Evolutionary conservation across 352 stramenopile genomes (phyloP).

Genomic region (Phytophthora sojae): DNA sequence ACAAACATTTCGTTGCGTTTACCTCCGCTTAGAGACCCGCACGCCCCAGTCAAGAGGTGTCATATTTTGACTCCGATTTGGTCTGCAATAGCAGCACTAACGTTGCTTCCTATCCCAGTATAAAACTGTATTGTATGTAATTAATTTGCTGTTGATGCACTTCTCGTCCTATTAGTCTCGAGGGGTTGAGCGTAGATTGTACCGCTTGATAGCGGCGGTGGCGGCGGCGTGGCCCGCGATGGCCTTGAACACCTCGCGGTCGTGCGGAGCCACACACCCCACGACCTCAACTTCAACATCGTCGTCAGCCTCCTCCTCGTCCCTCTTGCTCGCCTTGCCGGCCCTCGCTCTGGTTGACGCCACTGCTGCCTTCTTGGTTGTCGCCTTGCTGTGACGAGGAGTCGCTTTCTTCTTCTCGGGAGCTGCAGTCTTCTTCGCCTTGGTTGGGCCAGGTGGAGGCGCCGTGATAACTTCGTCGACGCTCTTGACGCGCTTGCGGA

Average conservation of each 20-base stretch:
- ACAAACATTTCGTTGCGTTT: too few species aligned
- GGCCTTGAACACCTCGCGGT: constrained; percentile 65
- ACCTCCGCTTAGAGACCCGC: too few species aligned
- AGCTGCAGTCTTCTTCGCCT: constrained; percentile 23
- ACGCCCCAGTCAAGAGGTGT: too few species aligned
- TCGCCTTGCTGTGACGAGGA: constrained; percentile 17
- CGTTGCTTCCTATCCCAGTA: too few species aligned
- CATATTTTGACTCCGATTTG: too few species aligned
- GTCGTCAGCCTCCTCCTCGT: constrained; percentile 22
- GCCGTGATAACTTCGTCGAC: constrained; percentile 9
- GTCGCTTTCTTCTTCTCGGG: constrained; percentile 35
- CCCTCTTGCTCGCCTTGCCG: constrained; percentile 17
- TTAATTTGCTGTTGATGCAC: background rate
- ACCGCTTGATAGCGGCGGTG: constrained; percentile 56
- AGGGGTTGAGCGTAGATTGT: constrained; percentile 52
- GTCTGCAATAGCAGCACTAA: too few species aligned
- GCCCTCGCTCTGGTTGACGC: constrained; percentile 15
- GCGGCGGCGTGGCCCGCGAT: constrained; percentile 70
- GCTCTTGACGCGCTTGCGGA: constrained; percentile 44
- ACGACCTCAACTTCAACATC: constrained; percentile 11
- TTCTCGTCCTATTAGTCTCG: constrained; percentile 7
- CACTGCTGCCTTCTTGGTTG: constrained; percentile 18
- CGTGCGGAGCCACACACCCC: constrained; percentile 38
- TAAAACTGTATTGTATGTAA: too few species aligned
- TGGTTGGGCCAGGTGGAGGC: constrained; percentile 7